Conservation (phyloP, 257 asterid species). For the Ilex aquifolium region DNA sequence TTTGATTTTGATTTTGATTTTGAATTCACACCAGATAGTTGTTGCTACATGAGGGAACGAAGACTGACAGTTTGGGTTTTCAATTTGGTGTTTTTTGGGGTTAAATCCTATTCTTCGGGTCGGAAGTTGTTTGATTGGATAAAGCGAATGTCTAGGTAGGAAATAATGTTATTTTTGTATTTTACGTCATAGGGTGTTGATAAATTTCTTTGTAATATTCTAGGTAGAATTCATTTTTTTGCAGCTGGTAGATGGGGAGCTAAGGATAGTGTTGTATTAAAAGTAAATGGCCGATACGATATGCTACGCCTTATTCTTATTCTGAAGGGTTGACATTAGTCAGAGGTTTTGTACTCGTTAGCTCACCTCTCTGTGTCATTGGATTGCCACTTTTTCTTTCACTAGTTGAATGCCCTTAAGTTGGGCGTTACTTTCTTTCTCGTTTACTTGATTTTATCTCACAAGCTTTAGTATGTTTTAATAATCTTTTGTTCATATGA, state of each 20-base stretch:
- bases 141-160: conserved; percentile 10
- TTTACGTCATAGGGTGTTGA: conserved; percentile 50
- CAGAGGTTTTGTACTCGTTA: too few species aligned
- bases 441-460: too few species aligned
- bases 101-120: neutral
- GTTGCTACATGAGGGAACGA: conserved; percentile 8
- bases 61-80: conserved; percentile 5
- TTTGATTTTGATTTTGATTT: too few species aligned
- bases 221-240: conserved; percentile 54
- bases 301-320: conserved; percentile 12
- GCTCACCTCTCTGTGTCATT: too few species aligned
- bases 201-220: conserved; percentile 69
- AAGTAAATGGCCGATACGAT: conserved; percentile 11
- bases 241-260: conserved; percentile 65
- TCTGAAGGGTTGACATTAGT: neutral
- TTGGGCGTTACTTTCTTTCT: too few species aligned
- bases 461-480: too few species aligned
- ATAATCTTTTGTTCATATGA: too few species aligned
- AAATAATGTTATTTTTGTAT: conserved; percentile 23
- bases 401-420: too few species aligned
- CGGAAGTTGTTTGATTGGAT: conserved; percentile 14
- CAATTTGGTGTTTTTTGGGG: too few species aligned
- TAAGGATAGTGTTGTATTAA: conserved; percentile 34
- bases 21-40: conserved; percentile 2
- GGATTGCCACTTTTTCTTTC: too few species aligned